phyloP scores from a whole-genome alignment of 306 rosid species.

The Cucurbita argyrosperma region DNA sequence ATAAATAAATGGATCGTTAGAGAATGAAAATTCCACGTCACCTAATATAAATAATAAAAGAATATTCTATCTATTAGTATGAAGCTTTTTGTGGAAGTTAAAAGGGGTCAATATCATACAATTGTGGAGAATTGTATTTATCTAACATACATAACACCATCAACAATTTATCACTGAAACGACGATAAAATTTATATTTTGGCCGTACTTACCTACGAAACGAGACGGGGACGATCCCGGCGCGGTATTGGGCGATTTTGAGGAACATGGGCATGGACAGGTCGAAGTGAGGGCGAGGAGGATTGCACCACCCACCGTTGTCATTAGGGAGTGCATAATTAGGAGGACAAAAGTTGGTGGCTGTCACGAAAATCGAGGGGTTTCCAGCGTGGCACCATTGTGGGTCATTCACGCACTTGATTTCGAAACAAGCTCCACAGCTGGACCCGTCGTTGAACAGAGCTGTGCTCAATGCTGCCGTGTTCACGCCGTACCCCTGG shows the following conservation, averaged over 20 bases:
- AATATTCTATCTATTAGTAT: too few relatives aligned
- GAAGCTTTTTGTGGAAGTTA: too few relatives aligned
- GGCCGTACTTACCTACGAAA: conserved; percentile 30
- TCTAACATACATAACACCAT: not conserved
- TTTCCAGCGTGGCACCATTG: conserved; percentile 47
- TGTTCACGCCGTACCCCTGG: conserved; percentile 1
- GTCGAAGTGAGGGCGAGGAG: conserved; percentile 54
- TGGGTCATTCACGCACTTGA: conserved; percentile 35
- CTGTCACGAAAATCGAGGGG: conserved; percentile 45
- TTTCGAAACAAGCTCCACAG: conserved; percentile 50
- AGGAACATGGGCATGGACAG: conserved; percentile 68
- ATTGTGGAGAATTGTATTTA: too few relatives aligned
- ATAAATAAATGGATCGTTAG: too few relatives aligned
- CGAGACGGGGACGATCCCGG: conserved; percentile 55
- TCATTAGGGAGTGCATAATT: conserved; percentile 37
- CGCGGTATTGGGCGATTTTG: conserved; percentile 26
- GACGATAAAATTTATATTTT: too few relatives aligned
- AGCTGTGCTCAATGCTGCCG: not conserved
- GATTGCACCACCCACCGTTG: conserved; percentile 64
- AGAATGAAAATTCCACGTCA: too few relatives aligned
- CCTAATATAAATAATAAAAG: too few relatives aligned
- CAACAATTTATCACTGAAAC: not conserved
- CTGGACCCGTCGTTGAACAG: conserved; percentile 11
- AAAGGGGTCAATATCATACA: too few relatives aligned
- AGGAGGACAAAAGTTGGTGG: conserved; percentile 45